A percentile compares a stretch with the other conserved stretches of the same genome.
Evolutionary conservation across 169 alveolate species (phyloP).

Genomic region (Eimeria necatrix): DNA sequence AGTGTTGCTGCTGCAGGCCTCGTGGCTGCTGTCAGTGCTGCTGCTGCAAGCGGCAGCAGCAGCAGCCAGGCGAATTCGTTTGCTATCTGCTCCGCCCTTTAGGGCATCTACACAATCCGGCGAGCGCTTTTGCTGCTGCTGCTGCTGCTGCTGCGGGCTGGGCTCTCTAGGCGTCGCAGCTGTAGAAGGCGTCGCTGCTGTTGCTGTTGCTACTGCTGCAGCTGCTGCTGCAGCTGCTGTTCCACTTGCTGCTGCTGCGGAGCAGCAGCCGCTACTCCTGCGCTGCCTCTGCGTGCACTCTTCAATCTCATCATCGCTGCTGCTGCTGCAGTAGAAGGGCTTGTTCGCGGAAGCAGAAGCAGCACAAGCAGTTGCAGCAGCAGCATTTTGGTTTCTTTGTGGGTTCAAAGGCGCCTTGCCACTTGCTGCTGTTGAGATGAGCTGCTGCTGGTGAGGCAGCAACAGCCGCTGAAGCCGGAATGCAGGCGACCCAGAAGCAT

Average conservation of each 20-base stretch:
- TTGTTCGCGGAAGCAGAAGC: neutral
- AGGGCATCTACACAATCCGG: neutral
- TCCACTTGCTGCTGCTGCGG: neutral
- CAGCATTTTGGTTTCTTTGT: neutral
- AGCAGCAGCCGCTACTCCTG: neutral
- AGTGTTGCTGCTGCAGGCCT: neutral
- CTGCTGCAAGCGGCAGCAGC: conserved; percentile 35
- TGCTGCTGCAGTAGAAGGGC: conserved; percentile 19
- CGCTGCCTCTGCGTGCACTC: conserved; percentile 32
- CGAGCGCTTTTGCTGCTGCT: conserved; percentile 28
- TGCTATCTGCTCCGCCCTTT: neutral
- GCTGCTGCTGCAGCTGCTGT: neutral
- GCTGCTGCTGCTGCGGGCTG: conserved; percentile 42
- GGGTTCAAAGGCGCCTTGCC: neutral
- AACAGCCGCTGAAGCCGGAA: conserved; percentile 8
- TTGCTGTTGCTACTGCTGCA: neutral
- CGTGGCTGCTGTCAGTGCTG: neutral
- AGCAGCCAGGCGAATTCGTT: neutral
- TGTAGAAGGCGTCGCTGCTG: conserved; percentile 20
- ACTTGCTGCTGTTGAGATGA: neutral
- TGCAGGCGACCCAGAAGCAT: neutral
- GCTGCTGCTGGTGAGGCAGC: conserved; percentile 25
- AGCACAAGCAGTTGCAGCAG: neutral
- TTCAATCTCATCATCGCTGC: conserved; percentile 43
- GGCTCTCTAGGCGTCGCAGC: neutral